Evolutionary conservation across 352 stramenopile species (phyloP).

Genomic region (Phytophthora quininea): DNA sequence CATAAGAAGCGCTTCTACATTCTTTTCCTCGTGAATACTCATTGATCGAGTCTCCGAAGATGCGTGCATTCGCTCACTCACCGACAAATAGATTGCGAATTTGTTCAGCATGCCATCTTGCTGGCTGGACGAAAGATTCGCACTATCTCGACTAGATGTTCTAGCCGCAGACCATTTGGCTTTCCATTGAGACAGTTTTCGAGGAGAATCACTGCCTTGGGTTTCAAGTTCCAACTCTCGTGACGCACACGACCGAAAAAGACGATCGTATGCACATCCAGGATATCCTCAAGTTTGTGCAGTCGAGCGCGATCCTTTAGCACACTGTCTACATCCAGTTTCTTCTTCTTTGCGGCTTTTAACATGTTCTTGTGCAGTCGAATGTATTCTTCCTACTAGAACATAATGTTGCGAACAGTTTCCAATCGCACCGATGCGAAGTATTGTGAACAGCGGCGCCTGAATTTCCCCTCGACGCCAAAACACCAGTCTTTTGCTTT

Average conservation of each 20-base stretch:
- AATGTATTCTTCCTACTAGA: slow-evolving; percentile 76
- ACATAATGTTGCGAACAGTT: slow-evolving; percentile 63
- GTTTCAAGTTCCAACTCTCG: slow-evolving; percentile 75
- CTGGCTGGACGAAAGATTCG: neutral
- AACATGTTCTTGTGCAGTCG: slow-evolving; percentile 76
- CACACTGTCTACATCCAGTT: slow-evolving; percentile 50
- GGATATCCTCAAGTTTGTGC: slow-evolving; percentile 68
- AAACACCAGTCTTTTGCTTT: slow-evolving; percentile 12
- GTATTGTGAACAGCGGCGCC: slow-evolving; percentile 12
- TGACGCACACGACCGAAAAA: slow-evolving; percentile 79
- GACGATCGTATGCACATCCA: slow-evolving; percentile 81
- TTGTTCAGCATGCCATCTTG: slow-evolving; percentile 44
- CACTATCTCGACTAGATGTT: slow-evolving; percentile 28
- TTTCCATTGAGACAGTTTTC: slow-evolving; percentile 78
- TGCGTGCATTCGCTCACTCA: slow-evolving; percentile 69
- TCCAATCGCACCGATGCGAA: slow-evolving; percentile 54
- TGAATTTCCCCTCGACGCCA: neutral
- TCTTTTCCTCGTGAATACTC: slow-evolving; percentile 51
- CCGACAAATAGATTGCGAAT: slow-evolving; percentile 53
- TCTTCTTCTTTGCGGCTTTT: slow-evolving; percentile 67
- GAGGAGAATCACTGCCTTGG: slow-evolving; percentile 63
- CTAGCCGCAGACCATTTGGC: slow-evolving; percentile 54
- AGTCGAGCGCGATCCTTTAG: slow-evolving; percentile 52
- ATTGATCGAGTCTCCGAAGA: slow-evolving; percentile 51
- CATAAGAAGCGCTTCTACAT: slow-evolving; percentile 66